Evolutionary conservation across 306 rosid genomes (phyloP).

Genomic region (Inga laurina): DNA sequence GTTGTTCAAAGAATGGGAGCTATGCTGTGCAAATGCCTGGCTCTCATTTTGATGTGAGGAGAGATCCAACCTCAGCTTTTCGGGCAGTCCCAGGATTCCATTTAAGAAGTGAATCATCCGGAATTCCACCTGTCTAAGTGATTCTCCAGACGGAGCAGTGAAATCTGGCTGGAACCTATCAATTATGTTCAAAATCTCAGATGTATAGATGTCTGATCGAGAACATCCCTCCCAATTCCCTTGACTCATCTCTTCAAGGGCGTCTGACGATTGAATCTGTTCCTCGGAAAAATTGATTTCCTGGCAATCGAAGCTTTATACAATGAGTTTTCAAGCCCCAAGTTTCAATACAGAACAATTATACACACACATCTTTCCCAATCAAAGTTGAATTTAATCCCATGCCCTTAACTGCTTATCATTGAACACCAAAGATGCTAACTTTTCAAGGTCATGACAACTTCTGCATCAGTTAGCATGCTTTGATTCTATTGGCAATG

Average conservation of each 20-base stretch:
- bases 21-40: constrained; percentile 59
- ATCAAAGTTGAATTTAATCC: not conserved
- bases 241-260: constrained; percentile 88
- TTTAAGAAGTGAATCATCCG: constrained; percentile 82
- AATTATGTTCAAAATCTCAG: constrained; percentile 66
- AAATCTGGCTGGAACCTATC: constrained; percentile 92
- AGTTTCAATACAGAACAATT: not conserved
- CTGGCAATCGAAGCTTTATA: constrained; percentile 42
- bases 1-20: constrained; percentile 60
- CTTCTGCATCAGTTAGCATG: not conserved
- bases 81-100: constrained; percentile 73
- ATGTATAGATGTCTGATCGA: constrained; percentile 81
- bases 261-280: constrained; percentile 75
- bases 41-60: constrained; percentile 64
- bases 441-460: not conserved
- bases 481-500: not conserved
- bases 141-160: constrained; percentile 89
- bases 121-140: constrained; percentile 92
- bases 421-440: not conserved
- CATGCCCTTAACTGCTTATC: constrained; percentile 1
- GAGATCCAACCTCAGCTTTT: constrained; percentile 65
- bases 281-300: constrained; percentile 73
- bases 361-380: not conserved
- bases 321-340: constrained; percentile 27
- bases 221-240: constrained; percentile 98